phyloP scores from a whole-genome alignment of 352 stramenopile species.

The Globisporangium sylvaticum region DNA sequence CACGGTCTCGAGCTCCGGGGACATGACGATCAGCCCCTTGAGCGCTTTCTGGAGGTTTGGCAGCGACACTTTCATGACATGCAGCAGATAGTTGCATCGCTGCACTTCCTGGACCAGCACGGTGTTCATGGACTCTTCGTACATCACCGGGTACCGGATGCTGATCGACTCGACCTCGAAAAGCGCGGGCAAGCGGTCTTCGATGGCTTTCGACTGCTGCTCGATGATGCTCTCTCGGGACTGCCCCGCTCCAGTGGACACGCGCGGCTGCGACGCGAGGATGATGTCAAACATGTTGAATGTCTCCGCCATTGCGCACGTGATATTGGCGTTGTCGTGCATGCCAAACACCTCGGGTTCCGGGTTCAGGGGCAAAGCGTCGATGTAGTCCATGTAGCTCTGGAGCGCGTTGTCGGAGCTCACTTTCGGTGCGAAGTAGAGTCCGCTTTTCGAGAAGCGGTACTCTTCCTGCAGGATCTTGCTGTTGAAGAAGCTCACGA shows the following conservation, averaged over 20 bases:
- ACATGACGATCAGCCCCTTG: constrained; percentile 33
- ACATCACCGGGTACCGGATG: constrained; percentile 83
- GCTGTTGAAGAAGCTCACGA: constrained; percentile 78
- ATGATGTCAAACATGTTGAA: constrained; percentile 88
- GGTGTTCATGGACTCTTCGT: constrained; percentile 91
- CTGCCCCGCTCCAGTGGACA: constrained; percentile 66
- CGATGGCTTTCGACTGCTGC: constrained; percentile 80
- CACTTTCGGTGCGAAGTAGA: constrained; percentile 68
- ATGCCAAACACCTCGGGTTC: constrained; percentile 94
- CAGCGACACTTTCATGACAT: constrained; percentile 82
- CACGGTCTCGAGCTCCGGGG: constrained; percentile 51
- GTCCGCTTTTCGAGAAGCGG: constrained; percentile 62
- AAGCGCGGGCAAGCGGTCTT: constrained; percentile 57
- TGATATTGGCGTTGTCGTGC: constrained; percentile 95
- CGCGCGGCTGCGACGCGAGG: constrained; percentile 82
- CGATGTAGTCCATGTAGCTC: constrained; percentile 87
- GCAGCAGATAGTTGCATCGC: constrained; percentile 86
- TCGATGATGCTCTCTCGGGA: constrained; percentile 88
- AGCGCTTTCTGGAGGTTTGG: constrained; percentile 85
- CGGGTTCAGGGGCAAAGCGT: constrained; percentile 77
- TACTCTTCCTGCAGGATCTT: constrained; percentile 63
- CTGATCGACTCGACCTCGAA: constrained; percentile 87
- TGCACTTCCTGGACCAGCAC: constrained; percentile 91
- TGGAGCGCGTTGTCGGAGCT: constrained; percentile 64
- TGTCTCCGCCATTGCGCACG: constrained; percentile 88